phyloP scores from a whole-genome alignment of 2,329 filamentous ascomycete species.

The Calonectria pseudoturangicola region DNA sequence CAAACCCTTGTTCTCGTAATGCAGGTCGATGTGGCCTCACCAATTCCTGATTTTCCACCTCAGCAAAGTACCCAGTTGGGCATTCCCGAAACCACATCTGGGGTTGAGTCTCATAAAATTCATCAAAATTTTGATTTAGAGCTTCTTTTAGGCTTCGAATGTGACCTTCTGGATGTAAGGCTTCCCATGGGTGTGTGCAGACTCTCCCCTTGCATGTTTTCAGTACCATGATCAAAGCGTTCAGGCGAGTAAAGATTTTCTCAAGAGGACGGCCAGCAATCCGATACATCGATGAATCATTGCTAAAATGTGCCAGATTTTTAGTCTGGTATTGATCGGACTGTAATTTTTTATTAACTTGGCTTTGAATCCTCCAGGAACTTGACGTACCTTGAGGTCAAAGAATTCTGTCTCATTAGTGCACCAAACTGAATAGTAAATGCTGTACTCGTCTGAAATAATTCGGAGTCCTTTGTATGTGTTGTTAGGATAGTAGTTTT shows the following conservation, averaged over 20 bases:
- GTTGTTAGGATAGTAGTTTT: conserved; percentile 59
- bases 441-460: conserved; percentile 66
- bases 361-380: too few species aligned
- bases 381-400: conserved; percentile 66
- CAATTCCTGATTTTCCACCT: conserved; percentile 23
- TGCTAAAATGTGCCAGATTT: neutral
- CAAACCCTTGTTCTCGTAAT: conserved; percentile 10
- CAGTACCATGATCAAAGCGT: conserved; percentile 41
- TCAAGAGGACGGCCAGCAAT: conserved; percentile 27
- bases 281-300: neutral
- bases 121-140: conserved; percentile 24
- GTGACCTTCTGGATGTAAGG: conserved; percentile 23
- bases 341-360: neutral
- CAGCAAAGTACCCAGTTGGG: conserved; percentile 6
- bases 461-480: conserved; percentile 73
- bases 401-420: conserved; percentile 68
- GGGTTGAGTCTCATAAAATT: conserved; percentile 31
- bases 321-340: conserved; percentile 20
- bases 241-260: conserved; percentile 33
- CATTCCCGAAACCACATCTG: conserved; percentile 29
- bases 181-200: conserved; percentile 37
- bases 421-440: conserved; percentile 75
- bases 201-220: conserved; percentile 37
- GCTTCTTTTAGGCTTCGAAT: conserved; percentile 7
- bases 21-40: neutral